Evolutionary conservation across 2,329 filamentous ascomycete species (phyloP).

Genomic region (Neopestalotiopsis rosae): DNA sequence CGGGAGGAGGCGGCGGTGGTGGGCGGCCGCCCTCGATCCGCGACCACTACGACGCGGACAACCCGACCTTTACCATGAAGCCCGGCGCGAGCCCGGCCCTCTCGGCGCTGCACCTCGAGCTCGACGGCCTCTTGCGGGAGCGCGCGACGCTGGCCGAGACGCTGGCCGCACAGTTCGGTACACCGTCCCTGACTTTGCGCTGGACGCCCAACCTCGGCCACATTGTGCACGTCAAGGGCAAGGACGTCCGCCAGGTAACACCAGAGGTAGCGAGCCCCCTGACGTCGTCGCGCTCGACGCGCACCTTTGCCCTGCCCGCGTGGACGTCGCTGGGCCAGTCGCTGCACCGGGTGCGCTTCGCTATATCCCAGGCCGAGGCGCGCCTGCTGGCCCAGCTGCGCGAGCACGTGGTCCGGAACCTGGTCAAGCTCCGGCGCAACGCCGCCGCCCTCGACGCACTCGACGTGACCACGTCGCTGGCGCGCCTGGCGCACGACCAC

Average conservation of each 20-base stretch:
- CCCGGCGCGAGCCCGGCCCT: slow-evolving; percentile 71
- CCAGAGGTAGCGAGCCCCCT: slow-evolving; percentile 56
- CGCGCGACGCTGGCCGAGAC: slow-evolving; percentile 65
- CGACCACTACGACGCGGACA: slow-evolving; percentile 66
- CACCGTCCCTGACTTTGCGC: slow-evolving; percentile 74
- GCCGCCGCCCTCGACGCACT: slow-evolving; percentile 92
- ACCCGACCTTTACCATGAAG: slow-evolving; percentile 69
- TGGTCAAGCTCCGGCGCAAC: slow-evolving; percentile 87
- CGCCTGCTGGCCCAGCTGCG: slow-evolving; percentile 78
- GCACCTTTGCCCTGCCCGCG: slow-evolving; percentile 80
- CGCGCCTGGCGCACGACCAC: slow-evolving; percentile 77
- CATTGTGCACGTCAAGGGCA: slow-evolving; percentile 88
- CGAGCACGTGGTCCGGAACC: slow-evolving; percentile 76
- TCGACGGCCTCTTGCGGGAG: slow-evolving; percentile 64
- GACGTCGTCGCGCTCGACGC: slow-evolving; percentile 81
- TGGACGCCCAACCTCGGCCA: slow-evolving; percentile 90
- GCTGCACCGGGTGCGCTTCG: slow-evolving; percentile 78
- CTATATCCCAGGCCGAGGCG: slow-evolving; percentile 85
- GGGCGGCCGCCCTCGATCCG: slow-evolving; percentile 50
- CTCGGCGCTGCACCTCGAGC: slow-evolving; percentile 67
- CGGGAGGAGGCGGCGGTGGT: slow-evolving; percentile 32
- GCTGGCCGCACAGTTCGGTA: slow-evolving; percentile 66
- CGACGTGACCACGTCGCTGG: slow-evolving; percentile 87
- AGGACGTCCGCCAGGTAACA: slow-evolving; percentile 58
- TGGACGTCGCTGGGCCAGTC: slow-evolving; percentile 84